A percentile compares a stretch with the other conserved stretches of the same genome.
These are phyloP conservation scores for Eimeria necatrix DNA, from an alignment of 169 alveolate genomes.

Conservation along the genomic window DNA sequence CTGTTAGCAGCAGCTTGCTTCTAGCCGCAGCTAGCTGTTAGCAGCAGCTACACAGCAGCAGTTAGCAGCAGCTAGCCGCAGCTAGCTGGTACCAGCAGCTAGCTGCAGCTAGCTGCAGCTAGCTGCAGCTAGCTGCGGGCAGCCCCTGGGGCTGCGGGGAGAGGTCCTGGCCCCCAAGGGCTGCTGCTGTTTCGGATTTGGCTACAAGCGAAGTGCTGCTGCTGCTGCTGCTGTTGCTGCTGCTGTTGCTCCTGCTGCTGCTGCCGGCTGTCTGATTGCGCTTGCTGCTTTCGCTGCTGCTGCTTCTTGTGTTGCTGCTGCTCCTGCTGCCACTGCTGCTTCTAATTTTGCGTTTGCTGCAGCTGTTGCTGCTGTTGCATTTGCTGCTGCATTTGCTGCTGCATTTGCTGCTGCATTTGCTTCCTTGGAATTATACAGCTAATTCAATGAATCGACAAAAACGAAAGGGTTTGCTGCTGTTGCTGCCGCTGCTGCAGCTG, in stretches of 20 bases:
- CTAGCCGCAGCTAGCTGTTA: no score
- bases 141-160: no score
- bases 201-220: slow-evolving; percentile 25
- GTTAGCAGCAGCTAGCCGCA: no score
- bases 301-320: neutral
- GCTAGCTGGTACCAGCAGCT: no score
- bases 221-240: neutral
- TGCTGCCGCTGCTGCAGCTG: no score
- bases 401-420: slow-evolving; percentile 63
- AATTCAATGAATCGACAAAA: no score
- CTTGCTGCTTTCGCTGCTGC: slow-evolving; percentile 10
- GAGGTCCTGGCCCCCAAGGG: neutral
- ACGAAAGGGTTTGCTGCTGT: no score
- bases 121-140: no score
- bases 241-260: slow-evolving; percentile 15
- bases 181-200: neutral
- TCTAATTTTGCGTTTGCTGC: neutral
- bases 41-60: no score
- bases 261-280: neutral
- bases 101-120: no score
- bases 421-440: no score
- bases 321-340: neutral
- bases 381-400: slow-evolving; percentile 82
- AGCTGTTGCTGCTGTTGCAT: slow-evolving; percentile 74
- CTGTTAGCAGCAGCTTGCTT: no score